Evolutionary conservation across 164 flowering plant genomes (phyloP), one percentile per base, ranked within the genome.

Genomic region (Kingdonia uniflora): DNA sequence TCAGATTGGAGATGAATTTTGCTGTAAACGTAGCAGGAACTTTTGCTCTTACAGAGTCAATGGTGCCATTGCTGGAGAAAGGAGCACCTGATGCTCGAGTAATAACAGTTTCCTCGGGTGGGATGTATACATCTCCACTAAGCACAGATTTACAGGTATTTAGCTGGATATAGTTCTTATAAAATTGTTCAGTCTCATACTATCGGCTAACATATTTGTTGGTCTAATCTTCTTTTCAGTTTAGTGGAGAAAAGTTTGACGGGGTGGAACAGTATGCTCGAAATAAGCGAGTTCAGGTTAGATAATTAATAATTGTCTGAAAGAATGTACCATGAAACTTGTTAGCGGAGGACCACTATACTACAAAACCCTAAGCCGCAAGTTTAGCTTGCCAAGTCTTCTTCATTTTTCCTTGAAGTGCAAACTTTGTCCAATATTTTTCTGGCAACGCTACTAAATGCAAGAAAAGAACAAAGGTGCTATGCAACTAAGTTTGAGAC

Each of bases 211-310:
- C 13, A 35, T n/a, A 14, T 24, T 35, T 6, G 29, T 11, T 47
- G 21, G n/a, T 26, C 24, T 12, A 41, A 55, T 12, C 58, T 19
- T 55, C 59, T 0, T 43, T 60, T 71, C 82, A 91, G 98, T 87
- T 69, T 55, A 76, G 73, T 59, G 74, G 69, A 37, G 56, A 54
- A 52, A 72, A 73, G 7, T 87, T 87, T 58, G 57, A 82, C 73
- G 98, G 94, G 42, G 71, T 67, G 23, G 58, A 37, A 41, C 98
- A 91, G 58, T 91, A 91, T 76, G 76, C 88, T 66, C 80, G 88
- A 43, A 91, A 91, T 79, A 91, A 87, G 67, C 79, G 96, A 59
- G 76, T 87, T 62, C 98, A 91, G 96, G 96, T 91, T 43, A 51
- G 74, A 55, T 42, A 54, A 54, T 12, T 44, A 17, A 13, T 8